phyloP scores from a whole-genome alignment of 352 stramenopile genomes.

The Globisporangium camurandrum region DNA sequence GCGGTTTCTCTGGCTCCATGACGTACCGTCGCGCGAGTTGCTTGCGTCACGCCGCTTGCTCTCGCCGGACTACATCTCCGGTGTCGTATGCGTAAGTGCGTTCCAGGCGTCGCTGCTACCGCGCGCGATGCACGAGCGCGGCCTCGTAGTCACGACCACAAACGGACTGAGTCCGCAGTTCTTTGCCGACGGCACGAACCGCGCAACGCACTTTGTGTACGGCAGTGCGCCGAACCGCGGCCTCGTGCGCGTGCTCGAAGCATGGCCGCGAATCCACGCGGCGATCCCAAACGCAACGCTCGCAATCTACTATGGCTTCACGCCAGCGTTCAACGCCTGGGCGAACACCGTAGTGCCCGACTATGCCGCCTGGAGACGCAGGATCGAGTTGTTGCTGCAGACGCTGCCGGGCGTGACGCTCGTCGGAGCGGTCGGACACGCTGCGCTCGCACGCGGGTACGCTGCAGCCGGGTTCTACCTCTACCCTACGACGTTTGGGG shows the following conservation, averaged over 20 bases:
- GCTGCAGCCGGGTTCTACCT: conserved; percentile 81
- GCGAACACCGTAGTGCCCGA: conserved; percentile 24
- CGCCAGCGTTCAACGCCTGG: conserved; percentile 64
- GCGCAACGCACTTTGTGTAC: conserved; percentile 74
- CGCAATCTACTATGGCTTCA: conserved; percentile 88
- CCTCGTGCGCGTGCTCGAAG: conserved; percentile 47
- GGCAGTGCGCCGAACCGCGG: conserved; percentile 78
- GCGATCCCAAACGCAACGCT: conserved; percentile 51
- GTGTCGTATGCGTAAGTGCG: conserved; percentile 74
- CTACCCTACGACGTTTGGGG: conserved; percentile 84
- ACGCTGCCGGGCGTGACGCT: conserved; percentile 54
- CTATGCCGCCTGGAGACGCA: conserved; percentile 55
- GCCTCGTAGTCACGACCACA: conserved; percentile 33
- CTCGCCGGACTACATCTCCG: conserved; percentile 26
- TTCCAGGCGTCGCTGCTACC: conserved; percentile 70
- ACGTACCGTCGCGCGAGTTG: conserved; percentile 35
- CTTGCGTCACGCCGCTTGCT: conserved; percentile 35
- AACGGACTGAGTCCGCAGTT: conserved; percentile 72
- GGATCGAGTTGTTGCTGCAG: conserved; percentile 27
- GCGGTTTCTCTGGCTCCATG: conserved; percentile 82
- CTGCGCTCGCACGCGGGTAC: conserved; percentile 57
- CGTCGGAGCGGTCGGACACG: conserved; percentile 75
- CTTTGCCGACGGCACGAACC: conserved; percentile 57
- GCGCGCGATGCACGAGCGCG: conserved; percentile 24
- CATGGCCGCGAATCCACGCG: conserved; percentile 66